A percentile compares a stretch with the other conserved stretches of the same genome.
phyloP scores from a whole-genome alignment of 2,329 filamentous ascomycete species.

The Seiridium unicorne region DNA sequence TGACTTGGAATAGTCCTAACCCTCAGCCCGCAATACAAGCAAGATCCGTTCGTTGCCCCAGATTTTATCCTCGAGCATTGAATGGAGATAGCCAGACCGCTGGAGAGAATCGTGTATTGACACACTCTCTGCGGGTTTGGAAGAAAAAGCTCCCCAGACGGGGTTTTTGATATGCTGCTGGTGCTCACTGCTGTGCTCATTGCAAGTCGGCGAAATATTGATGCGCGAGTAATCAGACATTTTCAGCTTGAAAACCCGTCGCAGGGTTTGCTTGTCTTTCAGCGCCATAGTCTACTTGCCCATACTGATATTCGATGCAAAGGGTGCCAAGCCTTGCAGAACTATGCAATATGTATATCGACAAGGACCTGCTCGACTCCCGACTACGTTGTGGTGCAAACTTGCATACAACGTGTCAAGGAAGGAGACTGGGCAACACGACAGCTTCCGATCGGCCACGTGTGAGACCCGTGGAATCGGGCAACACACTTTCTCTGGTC shows the following conservation, averaged over 20 bases:
- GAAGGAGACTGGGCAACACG: constrained; percentile 37
- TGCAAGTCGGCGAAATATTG: constrained; percentile 19
- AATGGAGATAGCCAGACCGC: too few relatives aligned
- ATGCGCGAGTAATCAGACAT: constrained; percentile 11
- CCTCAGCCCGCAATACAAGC: too few relatives aligned
- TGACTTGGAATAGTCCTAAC: too few relatives aligned
- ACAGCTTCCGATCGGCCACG: constrained; percentile 16
- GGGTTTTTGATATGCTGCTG: constrained; percentile 14
- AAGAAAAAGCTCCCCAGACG: too few relatives aligned
- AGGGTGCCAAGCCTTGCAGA: constrained; percentile 52
- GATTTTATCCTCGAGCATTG: too few relatives aligned
- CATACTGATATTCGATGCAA: constrained; percentile 20
- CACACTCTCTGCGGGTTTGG: too few relatives aligned
- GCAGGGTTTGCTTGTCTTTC: constrained; percentile 16
- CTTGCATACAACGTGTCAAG: constrained; percentile 19
- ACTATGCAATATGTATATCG: constrained; percentile 33
- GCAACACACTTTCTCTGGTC: constrained; percentile 16
- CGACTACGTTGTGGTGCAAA: constrained; percentile 20
- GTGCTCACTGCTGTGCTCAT: constrained; percentile 55
- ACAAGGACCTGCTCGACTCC: constrained; percentile 61
- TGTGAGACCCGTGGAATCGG: constrained; percentile 16
- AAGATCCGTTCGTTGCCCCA: too few relatives aligned
- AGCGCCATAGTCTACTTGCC: constrained; percentile 23
- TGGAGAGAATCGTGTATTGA: too few relatives aligned
- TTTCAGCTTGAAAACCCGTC: constrained; percentile 15